A percentile compares a stretch with the other conserved stretches of the same genome.
phyloP scores from a whole-genome alignment of 2,329 filamentous ascomycete species.

The Chrysoporthe deuterocubensis region DNA sequence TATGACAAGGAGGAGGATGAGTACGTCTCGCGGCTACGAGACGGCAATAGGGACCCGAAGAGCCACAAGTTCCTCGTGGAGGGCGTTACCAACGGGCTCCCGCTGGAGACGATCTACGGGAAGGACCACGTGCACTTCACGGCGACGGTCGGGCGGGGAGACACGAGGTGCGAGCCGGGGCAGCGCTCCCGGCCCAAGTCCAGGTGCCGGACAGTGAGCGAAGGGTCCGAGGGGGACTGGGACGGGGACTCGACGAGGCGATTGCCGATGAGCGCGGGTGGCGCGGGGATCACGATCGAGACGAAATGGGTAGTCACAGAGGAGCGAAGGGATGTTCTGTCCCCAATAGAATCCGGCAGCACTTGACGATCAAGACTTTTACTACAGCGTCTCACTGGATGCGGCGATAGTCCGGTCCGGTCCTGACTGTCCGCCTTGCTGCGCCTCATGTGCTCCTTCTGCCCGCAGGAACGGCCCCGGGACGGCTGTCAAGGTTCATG shows the following conservation, averaged over 20 bases:
- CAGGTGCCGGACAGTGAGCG: background rate
- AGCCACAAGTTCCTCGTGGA: slow-evolving; percentile 18
- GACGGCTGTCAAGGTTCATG: no score
- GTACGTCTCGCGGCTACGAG: slow-evolving; percentile 24
- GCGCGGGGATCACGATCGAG: slow-evolving; percentile 23
- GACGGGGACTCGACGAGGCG: slow-evolving; percentile 23
- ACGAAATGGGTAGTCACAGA: slow-evolving; percentile 26
- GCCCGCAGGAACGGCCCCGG: no score
- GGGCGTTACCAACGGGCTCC: slow-evolving; percentile 22
- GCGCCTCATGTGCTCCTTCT: background rate
- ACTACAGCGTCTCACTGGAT: no score
- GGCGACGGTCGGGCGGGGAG: slow-evolving; percentile 19
- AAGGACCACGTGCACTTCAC: slow-evolving; percentile 23
- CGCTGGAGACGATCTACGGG: slow-evolving; percentile 27
- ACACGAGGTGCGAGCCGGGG: background rate
- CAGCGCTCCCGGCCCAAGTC: background rate
- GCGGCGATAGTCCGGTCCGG: no score
- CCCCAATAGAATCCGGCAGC: background rate
- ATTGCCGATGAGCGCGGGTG: slow-evolving; percentile 20
- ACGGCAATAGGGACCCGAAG: background rate
- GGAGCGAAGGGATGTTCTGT: background rate
- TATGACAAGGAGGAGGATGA: slow-evolving; percentile 21
- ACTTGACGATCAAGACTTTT: no score
- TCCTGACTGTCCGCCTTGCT: background rate
- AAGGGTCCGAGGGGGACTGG: slow-evolving; percentile 18